Base-by-base conservation (phyloP, 805 yeast genomes). In the Ogataea pini region DNA sequence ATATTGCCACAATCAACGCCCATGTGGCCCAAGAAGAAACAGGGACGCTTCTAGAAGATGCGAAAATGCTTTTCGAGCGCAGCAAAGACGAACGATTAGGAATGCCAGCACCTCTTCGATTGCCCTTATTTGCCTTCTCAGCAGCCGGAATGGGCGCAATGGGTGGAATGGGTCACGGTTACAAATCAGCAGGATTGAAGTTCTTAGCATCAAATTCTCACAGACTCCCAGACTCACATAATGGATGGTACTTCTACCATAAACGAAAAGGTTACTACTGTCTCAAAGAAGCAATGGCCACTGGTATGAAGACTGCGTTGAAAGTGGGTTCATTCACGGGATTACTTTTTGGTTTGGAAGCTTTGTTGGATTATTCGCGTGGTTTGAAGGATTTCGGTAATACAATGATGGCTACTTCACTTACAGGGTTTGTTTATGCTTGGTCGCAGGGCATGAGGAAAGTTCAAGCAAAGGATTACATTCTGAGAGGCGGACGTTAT, bases 181-280 rank as follows among this genome's bases (percentile, higher is more conserved):
- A 79, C 57, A 73, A 73, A 45, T 53, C 62, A 2, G 71, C 87
- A 0, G 78, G 86, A 1, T 66, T 82, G 36, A 73, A 80, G 36
- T 89, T 78, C 57, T 70, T 89, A 40, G 89, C 91, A 2, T 88
- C 86, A 56, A 89, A 89, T 59, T 85, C 94, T 12, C 96, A 89
- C 61, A 64, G 96, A 44, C 68, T 89, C 48, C 96, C 96, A 7
- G 73, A 66, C 18, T 80, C 85, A 0, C 84, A 80, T 46, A 90
- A 89, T 17, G 94, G 92, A 0, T 89, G 96, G 96, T 89, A 85
- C 61, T 85, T 84, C 62, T 89, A 89, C 66, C 94, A 89, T 67
- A 88, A 86, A 67, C 76, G 89, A 52, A 89, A 87, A 69, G 85
- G 86, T 65, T 86, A 86, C 64, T 86, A 85, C 25, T 80, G 88